phyloP scores from a whole-genome alignment of 1,284 basidiomycete genomes.

The Leccinum variabile region DNA sequence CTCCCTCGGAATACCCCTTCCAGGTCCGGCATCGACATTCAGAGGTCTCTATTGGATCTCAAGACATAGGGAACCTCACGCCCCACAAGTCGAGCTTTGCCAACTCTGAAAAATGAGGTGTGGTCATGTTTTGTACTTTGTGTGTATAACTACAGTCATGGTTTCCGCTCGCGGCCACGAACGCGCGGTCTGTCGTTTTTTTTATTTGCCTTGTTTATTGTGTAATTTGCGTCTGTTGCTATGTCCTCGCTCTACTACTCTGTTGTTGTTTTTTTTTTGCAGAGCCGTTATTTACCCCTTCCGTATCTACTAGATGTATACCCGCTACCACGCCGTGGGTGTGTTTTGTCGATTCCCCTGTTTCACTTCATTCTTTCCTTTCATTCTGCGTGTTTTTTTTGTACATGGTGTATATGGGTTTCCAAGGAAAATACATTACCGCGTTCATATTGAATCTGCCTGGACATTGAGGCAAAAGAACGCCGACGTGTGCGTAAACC shows the following conservation, averaged over 20 bases:
- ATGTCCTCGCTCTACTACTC: constrained; percentile 5
- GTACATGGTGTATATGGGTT: constrained; percentile 2
- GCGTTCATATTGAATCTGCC: not conserved
- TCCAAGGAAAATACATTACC: constrained; percentile 3
- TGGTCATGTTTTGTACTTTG: not conserved
- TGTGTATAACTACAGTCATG: constrained; percentile 11
- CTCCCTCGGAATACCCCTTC: constrained; percentile 29
- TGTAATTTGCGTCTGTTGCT: constrained; percentile 21
- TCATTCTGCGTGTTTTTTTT: not conserved
- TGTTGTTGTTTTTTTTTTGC: constrained; percentile 1
- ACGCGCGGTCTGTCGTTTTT: constrained; percentile 21
- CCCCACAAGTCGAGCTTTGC: constrained; percentile 32
- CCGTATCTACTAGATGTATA: constrained; percentile 14
- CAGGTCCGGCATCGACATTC: constrained; percentile 34
- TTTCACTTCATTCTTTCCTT: not conserved
- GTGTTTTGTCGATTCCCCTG: not conserved
- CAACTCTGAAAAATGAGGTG: constrained; percentile 31
- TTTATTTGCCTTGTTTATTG: constrained; percentile 28
- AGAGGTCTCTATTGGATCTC: constrained; percentile 35
- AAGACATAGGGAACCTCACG: constrained; percentile 25
- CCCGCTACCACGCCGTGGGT: not conserved
- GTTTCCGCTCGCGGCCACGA: constrained; percentile 18
- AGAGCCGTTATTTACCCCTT: not conserved
- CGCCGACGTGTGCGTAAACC: not conserved
- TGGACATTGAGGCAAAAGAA: not conserved